These are phyloP conservation scores for Goffeauzyma gilvescens DNA, from an alignment of 768 basidiomycete species.

Conservation along the genomic window DNA sequence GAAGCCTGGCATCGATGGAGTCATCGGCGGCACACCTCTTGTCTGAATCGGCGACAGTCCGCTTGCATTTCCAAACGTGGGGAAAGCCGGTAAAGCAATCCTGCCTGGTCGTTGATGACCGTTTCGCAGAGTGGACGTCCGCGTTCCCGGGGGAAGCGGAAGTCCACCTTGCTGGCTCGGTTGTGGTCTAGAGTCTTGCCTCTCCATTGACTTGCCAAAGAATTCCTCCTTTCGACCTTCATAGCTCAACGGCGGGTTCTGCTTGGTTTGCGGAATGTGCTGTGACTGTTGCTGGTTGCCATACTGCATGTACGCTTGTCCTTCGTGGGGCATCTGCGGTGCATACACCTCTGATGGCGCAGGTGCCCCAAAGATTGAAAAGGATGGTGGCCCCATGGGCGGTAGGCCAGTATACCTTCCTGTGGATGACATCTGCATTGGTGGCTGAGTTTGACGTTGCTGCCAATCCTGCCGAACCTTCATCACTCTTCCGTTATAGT, in stretches of 20 bases:
- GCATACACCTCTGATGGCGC: no score
- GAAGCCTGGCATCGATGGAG: conserved; percentile 95
- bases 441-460: neutral
- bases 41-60: conserved; percentile 45
- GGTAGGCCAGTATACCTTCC: conserved; percentile 1
- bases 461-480: conserved; percentile 70
- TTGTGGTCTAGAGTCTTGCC: no score
- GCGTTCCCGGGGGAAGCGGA: neutral
- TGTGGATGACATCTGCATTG: neutral
- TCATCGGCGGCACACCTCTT: conserved; percentile 74
- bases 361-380: no score
- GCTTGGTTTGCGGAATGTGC: no score
- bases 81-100: conserved; percentile 34
- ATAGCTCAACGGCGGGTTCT: no score
- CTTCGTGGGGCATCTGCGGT: no score
- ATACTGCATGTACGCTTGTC: no score
- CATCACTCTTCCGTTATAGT: conserved; percentile 65
- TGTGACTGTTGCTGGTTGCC: no score
- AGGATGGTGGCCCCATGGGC: no score
- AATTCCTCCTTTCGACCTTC: no score
- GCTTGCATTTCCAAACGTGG: conserved; percentile 25
- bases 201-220: no score
- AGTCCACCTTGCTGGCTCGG: neutral
- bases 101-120: no score
- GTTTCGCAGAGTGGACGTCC: neutral